Evolutionary conservation across 2,329 filamentous ascomycete genomes (phyloP), one percentile per base, ranked within the genome.

Genomic region (Fusarium cicatricum): DNA sequence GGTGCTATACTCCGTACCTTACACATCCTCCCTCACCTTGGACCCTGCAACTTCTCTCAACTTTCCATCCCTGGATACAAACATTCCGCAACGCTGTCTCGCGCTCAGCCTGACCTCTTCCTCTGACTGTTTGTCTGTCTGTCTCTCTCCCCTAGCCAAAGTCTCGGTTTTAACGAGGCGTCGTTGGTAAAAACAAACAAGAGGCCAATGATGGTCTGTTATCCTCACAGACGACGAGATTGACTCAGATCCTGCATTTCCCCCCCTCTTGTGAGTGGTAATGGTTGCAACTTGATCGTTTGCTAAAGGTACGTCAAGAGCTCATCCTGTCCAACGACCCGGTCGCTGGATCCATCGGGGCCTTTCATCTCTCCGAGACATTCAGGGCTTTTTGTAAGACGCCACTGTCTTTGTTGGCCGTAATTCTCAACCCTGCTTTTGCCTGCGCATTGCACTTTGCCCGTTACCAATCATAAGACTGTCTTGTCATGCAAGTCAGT

Each of bases 291-390:
- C 28, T 26, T 11, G 28, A 17, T 16, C 19, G 48, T 36, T 37
- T 21, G 15, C 34, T 10, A 17, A 31, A 37, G 37, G 26, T 31
- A 17, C 7, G 31, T 11, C 21, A 14, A 4, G 28, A 32, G 28
- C 10, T 26, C 10, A 17, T 33, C 42, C 26, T 43, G 40, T 44
- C 51, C 45, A 34, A 37, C 43, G 47, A 64, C 60, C 60, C 39
- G 60, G 60, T 63, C 32, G 46, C 38, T 60, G 60, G 60, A 33
- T 63, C 34, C 32, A 46, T 47, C 37, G 31, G 19, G 33, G 36
- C 36, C 38, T 43, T 8, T 12, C 12, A 32, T n/a, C 17, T 29
- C 40, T 40, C 50, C 15, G 42, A 63, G 59, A 63, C 60, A 63
- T 26, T 51, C 17, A 8, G 16, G 51, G 45, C 36, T 32, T 23